These are phyloP conservation scores for Quillaja saponaria DNA, from an alignment of 306 rosid species.

Conservation along the genomic window DNA sequence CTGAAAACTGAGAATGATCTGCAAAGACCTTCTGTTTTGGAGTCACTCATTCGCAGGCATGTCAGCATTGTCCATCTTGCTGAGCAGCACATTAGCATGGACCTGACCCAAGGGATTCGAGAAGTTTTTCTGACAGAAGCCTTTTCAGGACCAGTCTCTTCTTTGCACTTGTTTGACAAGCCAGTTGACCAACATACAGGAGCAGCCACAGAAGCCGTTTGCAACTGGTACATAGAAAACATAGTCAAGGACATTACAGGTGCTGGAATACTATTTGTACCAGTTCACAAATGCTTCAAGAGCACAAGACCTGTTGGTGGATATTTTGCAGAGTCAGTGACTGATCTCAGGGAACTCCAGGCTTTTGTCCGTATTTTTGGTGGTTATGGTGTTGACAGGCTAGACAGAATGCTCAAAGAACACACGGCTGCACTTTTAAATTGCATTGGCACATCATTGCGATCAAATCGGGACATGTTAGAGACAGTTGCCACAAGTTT, in stretches of 20 bases:
- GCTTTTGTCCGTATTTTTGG: constrained; percentile 91
- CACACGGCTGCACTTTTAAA: constrained; percentile 98
- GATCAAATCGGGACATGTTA: constrained; percentile 84
- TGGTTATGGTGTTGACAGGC: constrained; percentile 95
- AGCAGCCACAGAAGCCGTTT: constrained; percentile 82
- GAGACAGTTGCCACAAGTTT: constrained; percentile 83
- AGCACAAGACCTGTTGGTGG: constrained; percentile 99
- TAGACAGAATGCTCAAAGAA: constrained; percentile 91
- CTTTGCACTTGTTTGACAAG: constrained; percentile 84
- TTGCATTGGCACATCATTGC: constrained; percentile 87
- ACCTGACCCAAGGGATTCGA: constrained; percentile 88
- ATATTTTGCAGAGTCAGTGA: constrained; percentile 95
- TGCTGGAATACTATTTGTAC: constrained; percentile 94
- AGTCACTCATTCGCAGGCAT: constrained; percentile 80
- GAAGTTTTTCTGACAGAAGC: constrained; percentile 90
- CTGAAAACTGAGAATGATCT: constrained; percentile 93
- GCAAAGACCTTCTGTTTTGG: constrained; percentile 92
- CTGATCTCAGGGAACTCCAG: constrained; percentile 82
- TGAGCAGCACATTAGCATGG: constrained; percentile 99
- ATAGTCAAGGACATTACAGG: constrained; percentile 87
- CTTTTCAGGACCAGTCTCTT: constrained; percentile 95
- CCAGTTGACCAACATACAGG: constrained; percentile 86
- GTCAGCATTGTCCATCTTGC: constrained; percentile 86
- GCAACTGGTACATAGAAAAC: constrained; percentile 96
- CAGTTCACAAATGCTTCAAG: constrained; percentile 89